Conservation (phyloP, 371 early-diverging fungal genomes). For the Lichtheimia corymbifera region DNA sequence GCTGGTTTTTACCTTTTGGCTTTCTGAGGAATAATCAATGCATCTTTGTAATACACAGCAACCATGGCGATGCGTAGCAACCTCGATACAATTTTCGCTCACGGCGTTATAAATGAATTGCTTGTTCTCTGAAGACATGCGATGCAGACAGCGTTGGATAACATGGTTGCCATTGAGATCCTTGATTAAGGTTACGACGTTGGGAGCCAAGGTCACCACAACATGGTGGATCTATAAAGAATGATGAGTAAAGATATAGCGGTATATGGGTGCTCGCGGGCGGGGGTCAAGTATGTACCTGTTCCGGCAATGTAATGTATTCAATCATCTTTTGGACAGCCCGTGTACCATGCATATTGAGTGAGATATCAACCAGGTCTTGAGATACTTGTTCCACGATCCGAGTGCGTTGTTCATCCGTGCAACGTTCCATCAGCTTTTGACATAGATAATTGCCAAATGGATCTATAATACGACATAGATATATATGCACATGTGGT, state of each 20-base stretch:
- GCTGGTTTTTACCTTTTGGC: slow-evolving; percentile 58
- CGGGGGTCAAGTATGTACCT: slow-evolving; percentile 27
- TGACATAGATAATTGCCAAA: slow-evolving; percentile 94
- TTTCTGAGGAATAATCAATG: slow-evolving; percentile 81
- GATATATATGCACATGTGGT: background rate
- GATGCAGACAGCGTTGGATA: slow-evolving; percentile 91
- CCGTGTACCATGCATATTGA: slow-evolving; percentile 97
- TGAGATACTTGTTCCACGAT: slow-evolving; percentile 74
- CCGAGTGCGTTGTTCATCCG: slow-evolving; percentile 71
- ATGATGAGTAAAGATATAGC: background rate
- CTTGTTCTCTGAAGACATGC: slow-evolving; percentile 68
- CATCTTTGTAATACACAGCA: slow-evolving; percentile 98
- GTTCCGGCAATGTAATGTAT: slow-evolving; percentile 60
- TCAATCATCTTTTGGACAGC: slow-evolving; percentile 97
- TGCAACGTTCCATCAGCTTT: slow-evolving; percentile 81
- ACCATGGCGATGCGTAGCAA: slow-evolving; percentile 95
- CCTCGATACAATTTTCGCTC: slow-evolving; percentile 74
- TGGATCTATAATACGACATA: slow-evolving; percentile 59
- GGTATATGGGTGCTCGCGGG: background rate
- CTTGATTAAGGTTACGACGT: slow-evolving; percentile 86
- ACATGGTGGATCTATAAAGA: slow-evolving; percentile 64
- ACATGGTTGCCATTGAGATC: slow-evolving; percentile 99
- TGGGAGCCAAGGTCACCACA: slow-evolving; percentile 70
- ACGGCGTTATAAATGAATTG: slow-evolving; percentile 91
- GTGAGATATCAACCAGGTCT: slow-evolving; percentile 76